Conservation (phyloP, 106 monocot species). For the Ottelia alismoides region DNA sequence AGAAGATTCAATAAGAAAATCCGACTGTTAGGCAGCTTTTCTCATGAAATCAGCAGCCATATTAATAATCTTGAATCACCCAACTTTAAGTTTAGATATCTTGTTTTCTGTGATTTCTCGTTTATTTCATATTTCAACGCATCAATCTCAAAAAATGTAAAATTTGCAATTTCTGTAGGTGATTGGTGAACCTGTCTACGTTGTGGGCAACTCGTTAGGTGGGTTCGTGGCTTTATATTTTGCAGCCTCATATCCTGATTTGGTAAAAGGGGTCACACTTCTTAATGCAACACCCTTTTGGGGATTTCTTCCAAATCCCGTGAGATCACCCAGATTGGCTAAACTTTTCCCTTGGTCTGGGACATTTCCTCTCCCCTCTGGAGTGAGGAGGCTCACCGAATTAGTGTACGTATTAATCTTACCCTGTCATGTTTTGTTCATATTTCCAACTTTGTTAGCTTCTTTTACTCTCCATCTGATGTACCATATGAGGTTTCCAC, state of each 20-base stretch:
- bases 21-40: too few species aligned
- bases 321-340: slow-evolving; percentile 54
- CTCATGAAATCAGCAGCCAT: too few species aligned
- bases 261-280: slow-evolving; percentile 81
- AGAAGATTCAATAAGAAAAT: too few species aligned
- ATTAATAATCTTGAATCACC: too few species aligned
- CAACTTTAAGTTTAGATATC: too few species aligned
- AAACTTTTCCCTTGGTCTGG: slow-evolving; percentile 90
- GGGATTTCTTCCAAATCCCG: slow-evolving; percentile 89
- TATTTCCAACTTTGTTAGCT: too few species aligned
- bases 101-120: too few species aligned
- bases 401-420: slow-evolving; percentile 51
- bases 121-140: too few species aligned
- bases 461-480: too few species aligned
- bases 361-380: slow-evolving; percentile 72
- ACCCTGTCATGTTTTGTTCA: background rate
- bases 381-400: slow-evolving; percentile 49
- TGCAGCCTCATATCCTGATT: slow-evolving; percentile 56
- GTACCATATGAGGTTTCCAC: too few species aligned
- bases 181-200: slow-evolving; percentile 84
- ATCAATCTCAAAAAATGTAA: too few species aligned
- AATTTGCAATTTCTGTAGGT: too few species aligned
- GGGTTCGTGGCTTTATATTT: slow-evolving; percentile 78
- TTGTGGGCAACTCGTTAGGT: slow-evolving; percentile 94
- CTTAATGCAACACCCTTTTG: slow-evolving; percentile 99